Evolutionary conservation across 1,139 yeast species (phyloP), one percentile per base, ranked within the genome.

Genomic region (Sugiyamaella pinicola): DNA sequence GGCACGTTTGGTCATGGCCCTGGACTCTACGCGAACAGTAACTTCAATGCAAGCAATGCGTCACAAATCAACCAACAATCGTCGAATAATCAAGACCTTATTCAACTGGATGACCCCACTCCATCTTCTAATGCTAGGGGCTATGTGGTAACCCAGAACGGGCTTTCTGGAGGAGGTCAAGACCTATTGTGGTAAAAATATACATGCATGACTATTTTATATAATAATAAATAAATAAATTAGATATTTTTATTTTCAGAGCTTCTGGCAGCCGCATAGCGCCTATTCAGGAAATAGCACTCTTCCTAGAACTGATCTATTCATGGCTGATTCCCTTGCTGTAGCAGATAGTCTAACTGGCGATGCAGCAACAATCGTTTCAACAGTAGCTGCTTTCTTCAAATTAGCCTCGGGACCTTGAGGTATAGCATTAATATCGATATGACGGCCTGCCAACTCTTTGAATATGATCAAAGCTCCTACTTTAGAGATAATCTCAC

Each of bases 361-460:
- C 15, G 45, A 40, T 9, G 58, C 81, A 0, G 84, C 79, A 1
- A 75, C 76, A 17, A 87, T 79, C 0, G 96, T 87, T 57, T 88
- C 96, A 4, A 83, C 79, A n/a, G 43, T 39, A 13, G 49, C 65
- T 8, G 83, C 76, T 1, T 74, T 77, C 0, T 91, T 90, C 79
- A 91, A 77, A 61, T 89, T 88, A 0, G 78, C 80, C 64, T 91
- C 97, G 0, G 97, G 97, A 0, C 98, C 98, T 62, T 81, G 80
- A 0, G 82, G 80, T 2, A 89, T 78, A 2, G 70, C 62, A 21
- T 77, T 77, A 49, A 80, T 63, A 54, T 83, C 82, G n/a, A 84
- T 69, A 61, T 53, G 70, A 64, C 52, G 49, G 2, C 68, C 70
- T 4, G 24, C 80, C 76, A 61, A 79, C 56, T 42, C 83, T 69